These are phyloP conservation scores for Punctularia strigosozonata DNA, from an alignment of 768 basidiomycete species.

Conservation along the genomic window DNA sequence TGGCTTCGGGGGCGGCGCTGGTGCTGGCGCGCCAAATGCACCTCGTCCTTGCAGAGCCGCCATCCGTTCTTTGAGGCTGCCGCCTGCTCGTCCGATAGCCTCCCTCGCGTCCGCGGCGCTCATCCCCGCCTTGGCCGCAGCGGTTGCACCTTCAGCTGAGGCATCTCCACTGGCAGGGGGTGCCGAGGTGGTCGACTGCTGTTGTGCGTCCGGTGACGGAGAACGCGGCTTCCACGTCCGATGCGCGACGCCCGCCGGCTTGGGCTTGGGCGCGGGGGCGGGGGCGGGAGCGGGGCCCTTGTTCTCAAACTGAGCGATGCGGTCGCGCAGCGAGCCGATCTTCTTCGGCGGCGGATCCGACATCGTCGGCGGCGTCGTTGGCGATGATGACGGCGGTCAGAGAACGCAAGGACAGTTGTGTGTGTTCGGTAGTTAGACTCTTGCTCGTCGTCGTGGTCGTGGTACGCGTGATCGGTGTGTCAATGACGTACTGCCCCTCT, in stretches of 20 bases:
- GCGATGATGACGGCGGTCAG: background rate
- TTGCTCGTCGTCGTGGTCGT: no score
- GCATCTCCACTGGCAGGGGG: conserved; percentile 7
- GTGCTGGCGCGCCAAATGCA: conserved; percentile 48
- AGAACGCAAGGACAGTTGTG: no score
- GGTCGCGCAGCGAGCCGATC: conserved; percentile 71
- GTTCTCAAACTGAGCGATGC: conserved; percentile 80
- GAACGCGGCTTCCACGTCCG: conserved; percentile 73
- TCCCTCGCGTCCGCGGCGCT: conserved; percentile 81
- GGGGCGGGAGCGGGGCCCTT: conserved; percentile 32
- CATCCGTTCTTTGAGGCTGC: conserved; percentile 89
- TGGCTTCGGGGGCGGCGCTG: conserved; percentile 41
- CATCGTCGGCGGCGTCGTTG: conserved; percentile 24
- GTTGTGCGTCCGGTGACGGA: conserved; percentile 31
- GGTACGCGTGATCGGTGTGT: no score
- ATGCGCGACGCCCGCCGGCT: conserved; percentile 50
- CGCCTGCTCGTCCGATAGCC: conserved; percentile 69
- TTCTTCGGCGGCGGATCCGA: conserved; percentile 60
- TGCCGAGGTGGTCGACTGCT: conserved; percentile 17
- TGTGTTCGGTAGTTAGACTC: no score
- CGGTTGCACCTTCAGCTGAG: conserved; percentile 12
- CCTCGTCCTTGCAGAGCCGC: conserved; percentile 82
- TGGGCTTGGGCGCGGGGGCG: conserved; percentile 41
- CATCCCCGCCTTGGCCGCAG: conserved; percentile 34
- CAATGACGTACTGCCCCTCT: no score